Evolutionary conservation across 805 yeast species (phyloP), one percentile per base, ranked within the genome.

Genomic region (Barnettozyma californica): DNA sequence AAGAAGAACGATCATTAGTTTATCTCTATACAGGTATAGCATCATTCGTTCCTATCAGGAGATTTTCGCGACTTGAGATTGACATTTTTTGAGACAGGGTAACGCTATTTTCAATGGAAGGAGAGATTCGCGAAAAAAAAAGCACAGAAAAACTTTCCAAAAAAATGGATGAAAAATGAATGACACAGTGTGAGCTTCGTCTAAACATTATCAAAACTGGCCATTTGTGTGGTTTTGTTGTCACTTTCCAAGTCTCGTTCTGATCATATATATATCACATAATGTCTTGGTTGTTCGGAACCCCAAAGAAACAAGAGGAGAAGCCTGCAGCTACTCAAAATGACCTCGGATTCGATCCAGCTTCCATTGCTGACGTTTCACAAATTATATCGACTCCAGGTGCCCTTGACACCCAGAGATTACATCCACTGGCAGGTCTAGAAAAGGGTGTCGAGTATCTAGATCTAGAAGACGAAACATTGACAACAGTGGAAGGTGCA

Each of bases 381-480:
- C 71, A 74, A 51, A 77, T 84, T 56, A 71, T 87, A 59, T 73
- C 78, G 50, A 70, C 79, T 10, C 83, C 84, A 20, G 79, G 80
- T 41, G 75, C 75, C 9, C 74, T 85, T 51, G 95, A 87, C 61
- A 74, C 91, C 27, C 68, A 84, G 45, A 77, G 76, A 67, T 75
- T 91, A 63, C 97, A 91, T 65, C 97, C 97, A 27, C 74, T 92
- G 64, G 97, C 97, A 1, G 96, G 96, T 14, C 75, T 91, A 54
- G 96, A 88, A 57, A 83, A 83, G 61, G 95, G 90, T 48, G 79
- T 94, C 45, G 97, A 94, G 67, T 92, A 83, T 65, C 70, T 94
- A 57, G 96, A 92, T 58, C 74, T 94, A 53, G 97, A 92, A 60
- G 91, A 84, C 52, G 97, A 90, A 56, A 75, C 81, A 54, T 71